Conservation (phyloP, 2,329 filamentous ascomycete genomes). For the Arthrobotrys sphaeroides region DNA sequence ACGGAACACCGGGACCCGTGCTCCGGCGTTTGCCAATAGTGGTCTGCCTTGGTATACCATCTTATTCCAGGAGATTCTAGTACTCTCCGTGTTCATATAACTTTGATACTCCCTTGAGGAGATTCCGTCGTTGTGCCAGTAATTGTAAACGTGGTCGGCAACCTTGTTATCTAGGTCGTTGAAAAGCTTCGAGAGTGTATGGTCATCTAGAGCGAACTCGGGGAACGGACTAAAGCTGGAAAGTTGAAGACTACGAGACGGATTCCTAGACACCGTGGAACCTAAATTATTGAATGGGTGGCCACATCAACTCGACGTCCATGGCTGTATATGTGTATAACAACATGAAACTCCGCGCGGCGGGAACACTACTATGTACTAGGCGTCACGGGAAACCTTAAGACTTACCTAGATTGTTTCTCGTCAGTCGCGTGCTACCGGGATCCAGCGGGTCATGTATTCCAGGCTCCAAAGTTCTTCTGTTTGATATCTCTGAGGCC, state of each 20-base stretch:
- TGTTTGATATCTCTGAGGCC: no score
- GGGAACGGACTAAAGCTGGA: not conserved
- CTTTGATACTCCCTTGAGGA: constrained; percentile 16
- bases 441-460: no score
- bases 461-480: no score
- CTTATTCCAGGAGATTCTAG: not conserved
- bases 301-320: no score
- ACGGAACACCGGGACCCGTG: constrained; percentile 26
- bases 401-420: no score
- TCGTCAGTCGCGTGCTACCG: no score
- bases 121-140: constrained; percentile 25
- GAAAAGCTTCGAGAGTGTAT: constrained; percentile 9
- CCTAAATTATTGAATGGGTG: no score
- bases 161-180: constrained; percentile 25
- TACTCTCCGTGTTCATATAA: constrained; percentile 7
- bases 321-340: no score
- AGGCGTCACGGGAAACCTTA: no score
- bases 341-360: no score
- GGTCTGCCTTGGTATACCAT: constrained; percentile 17
- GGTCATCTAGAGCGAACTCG: constrained; percentile 19
- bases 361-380: no score
- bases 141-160: constrained; percentile 31
- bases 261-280: no score
- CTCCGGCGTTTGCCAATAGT: constrained; percentile 7
- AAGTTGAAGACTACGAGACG: not conserved